These are phyloP conservation scores for Lophiostoma macrostomum DNA, from an alignment of 495 filamentous ascomycete genomes.

Conservation along the genomic window DNA sequence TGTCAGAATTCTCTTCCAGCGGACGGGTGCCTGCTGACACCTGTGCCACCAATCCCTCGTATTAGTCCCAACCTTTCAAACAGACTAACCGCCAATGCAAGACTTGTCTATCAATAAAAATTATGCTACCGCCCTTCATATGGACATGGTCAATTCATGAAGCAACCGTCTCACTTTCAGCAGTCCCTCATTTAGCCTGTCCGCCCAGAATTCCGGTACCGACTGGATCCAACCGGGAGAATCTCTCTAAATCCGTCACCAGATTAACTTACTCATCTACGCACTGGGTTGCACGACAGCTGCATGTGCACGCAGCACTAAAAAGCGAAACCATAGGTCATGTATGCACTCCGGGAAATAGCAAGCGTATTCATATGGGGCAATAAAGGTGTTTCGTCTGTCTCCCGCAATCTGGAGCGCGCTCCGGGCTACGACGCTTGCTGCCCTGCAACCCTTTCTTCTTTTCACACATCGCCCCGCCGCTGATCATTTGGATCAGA, in stretches of 20 bases:
- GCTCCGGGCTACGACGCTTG: background rate
- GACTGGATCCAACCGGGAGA: background rate
- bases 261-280: too few relatives aligned
- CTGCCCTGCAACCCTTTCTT: background rate
- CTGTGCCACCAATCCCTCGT: conserved; percentile 12
- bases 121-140: background rate
- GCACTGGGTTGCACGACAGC: background rate
- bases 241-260: too few relatives aligned
- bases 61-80: background rate
- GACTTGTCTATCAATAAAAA: conserved; percentile 7
- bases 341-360: conserved; percentile 14
- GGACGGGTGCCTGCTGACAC: background rate
- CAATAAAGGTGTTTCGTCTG: conserved; percentile 27
- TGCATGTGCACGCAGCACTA: conserved; percentile 8
- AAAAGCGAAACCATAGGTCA: background rate
- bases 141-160: background rate
- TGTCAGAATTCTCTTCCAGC: background rate
- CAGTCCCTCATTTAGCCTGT: conserved; percentile 18
- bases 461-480: conserved; percentile 2
- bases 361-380: conserved; percentile 2
- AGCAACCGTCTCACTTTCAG: background rate
- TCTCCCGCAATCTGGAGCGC: conserved; percentile 17
- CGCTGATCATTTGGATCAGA: conserved; percentile 1
- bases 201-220: conserved; percentile 10
- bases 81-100: conserved; percentile 5